Evolutionary conservation across 441 rosid genomes (phyloP), one percentile per base, ranked within the genome.

Genomic region (Corymbia calophylla): DNA sequence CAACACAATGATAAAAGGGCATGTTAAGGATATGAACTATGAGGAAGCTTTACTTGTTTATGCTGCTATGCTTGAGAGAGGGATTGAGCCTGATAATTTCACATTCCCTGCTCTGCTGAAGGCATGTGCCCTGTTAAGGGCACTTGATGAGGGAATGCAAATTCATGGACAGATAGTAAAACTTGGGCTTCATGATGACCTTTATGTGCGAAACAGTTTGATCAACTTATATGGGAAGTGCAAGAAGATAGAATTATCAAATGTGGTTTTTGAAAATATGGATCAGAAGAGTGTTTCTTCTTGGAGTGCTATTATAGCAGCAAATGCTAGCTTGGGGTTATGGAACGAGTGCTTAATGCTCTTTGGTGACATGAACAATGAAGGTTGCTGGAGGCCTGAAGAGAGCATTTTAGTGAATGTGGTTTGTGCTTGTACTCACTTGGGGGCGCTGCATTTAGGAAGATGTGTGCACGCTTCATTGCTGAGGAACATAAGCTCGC

Each of bases 271-370:
- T 64, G 16, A 90, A 68, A 90, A 87, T 85, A 90, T 89, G 90
- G 92, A 90, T 86, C 80, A 89, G 53, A 94, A 91, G 92, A 93
- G 94, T 89, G 94, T 94, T 88, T 95, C 95, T 55, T 93, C 97
- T 53, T 95, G 98, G 98, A 95, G 97, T 92, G 92, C 97, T 18
- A 91, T 95, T 84, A 91, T 96, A 77, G 93, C 97, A 44, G 95
- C 95, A 88, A 86, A 90, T 92, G 94, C 96, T 88, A 92, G 95
- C 9, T 27, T 66, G 29, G 94, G 94, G 29, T 86, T 92, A 92
- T 95, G 95, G 95, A 56, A 86, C 3, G 89, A 92, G 23, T 91
- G 93, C 88, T 89, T 91, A 84, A 86, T 87, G 92, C 89, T 91
- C 82, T 92, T 91, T 27, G 86, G 88, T 87, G 89, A 91, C 32